A percentile compares a stretch with the other conserved stretches of the same genome.
Evolutionary conservation across 2,329 filamentous ascomycete genomes (phyloP).

Genomic region (Chaetothyriales sp.): DNA sequence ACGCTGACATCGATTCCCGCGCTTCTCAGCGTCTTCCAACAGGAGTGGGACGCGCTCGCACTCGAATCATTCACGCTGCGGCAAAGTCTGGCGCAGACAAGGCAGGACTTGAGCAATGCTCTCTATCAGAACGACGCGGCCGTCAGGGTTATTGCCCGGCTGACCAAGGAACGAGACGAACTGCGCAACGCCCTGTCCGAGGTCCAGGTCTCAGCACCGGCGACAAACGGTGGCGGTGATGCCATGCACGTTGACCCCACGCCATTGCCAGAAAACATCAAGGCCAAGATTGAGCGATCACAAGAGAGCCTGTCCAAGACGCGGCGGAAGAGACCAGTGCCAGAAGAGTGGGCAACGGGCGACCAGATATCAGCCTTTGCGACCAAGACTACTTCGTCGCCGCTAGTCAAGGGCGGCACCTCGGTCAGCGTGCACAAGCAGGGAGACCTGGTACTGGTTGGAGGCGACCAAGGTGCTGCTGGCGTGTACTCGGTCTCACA

Average conservation of each 20-base stretch:
- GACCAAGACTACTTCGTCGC: conserved; percentile 37
- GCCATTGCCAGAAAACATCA: conserved; percentile 55
- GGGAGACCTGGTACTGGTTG: conserved; percentile 55
- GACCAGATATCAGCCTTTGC: conserved; percentile 53
- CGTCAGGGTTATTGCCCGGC: conserved; percentile 78
- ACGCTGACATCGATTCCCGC: conserved; percentile 93
- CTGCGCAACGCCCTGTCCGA: conserved; percentile 77
- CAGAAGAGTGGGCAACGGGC: conserved; percentile 66
- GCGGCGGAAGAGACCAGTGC: conserved; percentile 75
- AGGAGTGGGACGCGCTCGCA: conserved; percentile 92
- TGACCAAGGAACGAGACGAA: conserved; percentile 86
- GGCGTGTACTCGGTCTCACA: conserved; percentile 67
- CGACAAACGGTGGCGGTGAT: conserved; percentile 44
- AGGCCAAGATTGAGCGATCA: conserved; percentile 60
- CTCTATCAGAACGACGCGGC: conserved; percentile 96
- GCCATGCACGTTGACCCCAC: conserved; percentile 85
- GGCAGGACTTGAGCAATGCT: conserved; percentile 84
- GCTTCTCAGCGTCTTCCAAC: conserved; percentile 85
- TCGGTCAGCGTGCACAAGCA: conserved; percentile 43
- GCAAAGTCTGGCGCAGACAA: conserved; percentile 75
- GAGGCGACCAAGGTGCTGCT: conserved; percentile 57
- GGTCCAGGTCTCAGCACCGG: conserved; percentile 49
- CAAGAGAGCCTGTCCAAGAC: conserved; percentile 72
- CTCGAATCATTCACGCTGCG: conserved; percentile 82
- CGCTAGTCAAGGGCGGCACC: conserved; percentile 44